Percentiles rank a stretch among this genome's conserved stretches.
Evolutionary conservation across 2,329 filamentous ascomycete genomes (phyloP).

Genomic region (Colletotrichum chlorophyti): DNA sequence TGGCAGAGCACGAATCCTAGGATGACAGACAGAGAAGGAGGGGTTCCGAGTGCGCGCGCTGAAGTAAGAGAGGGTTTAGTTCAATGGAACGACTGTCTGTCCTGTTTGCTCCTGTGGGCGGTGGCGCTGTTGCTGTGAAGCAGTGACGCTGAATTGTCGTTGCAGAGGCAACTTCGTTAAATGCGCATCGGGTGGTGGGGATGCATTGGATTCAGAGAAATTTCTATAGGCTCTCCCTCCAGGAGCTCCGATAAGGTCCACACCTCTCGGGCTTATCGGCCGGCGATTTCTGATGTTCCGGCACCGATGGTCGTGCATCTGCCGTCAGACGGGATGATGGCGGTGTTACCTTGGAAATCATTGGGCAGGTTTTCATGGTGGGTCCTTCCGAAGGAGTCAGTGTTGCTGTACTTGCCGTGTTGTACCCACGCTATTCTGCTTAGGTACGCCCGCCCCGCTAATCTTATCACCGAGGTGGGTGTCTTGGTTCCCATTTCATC

Average conservation of each 20-base stretch:
- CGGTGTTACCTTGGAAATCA: not conserved
- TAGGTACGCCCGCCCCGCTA: conserved; percentile 9
- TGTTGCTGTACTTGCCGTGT: not conserved
- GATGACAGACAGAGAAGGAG: no score
- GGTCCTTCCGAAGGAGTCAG: not conserved
- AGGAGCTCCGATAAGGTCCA: conserved; percentile 31
- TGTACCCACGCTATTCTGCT: no score
- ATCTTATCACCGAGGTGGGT: conserved; percentile 34
- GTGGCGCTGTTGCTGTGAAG: conserved; percentile 4
- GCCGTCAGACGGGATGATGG: not conserved
- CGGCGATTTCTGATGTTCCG: conserved; percentile 21
- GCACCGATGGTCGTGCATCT: not conserved
- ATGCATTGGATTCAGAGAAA: conserved; percentile 30
- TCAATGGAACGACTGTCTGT: not conserved
- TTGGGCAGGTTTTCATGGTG: not conserved
- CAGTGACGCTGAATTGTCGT: conserved; percentile 3
- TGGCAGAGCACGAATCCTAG: not conserved
- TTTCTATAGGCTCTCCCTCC: conserved; percentile 22
- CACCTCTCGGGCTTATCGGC: conserved; percentile 27
- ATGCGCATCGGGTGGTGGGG: conserved; percentile 24
- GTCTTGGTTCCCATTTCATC: conserved; percentile 42
- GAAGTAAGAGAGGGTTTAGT: not conserved
- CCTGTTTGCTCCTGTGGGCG: conserved; percentile 2
- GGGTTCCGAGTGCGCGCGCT: no score
- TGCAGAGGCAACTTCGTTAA: conserved; percentile 24